phyloP scores from a whole-genome alignment of 2,329 filamentous ascomycete species.

The Didymella lethalis region DNA sequence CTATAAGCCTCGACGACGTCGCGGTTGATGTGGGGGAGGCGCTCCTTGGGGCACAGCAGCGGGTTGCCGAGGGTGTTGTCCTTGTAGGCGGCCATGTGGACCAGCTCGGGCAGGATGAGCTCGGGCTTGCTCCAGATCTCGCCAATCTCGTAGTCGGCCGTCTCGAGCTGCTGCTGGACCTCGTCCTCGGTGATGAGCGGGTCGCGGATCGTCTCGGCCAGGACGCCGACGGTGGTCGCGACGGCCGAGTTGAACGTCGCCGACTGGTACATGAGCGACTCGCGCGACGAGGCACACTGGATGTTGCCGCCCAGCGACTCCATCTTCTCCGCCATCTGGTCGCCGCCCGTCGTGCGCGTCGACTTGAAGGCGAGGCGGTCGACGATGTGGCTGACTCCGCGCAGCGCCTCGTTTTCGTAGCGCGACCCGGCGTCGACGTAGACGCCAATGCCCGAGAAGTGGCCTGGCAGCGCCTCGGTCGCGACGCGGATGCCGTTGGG shows the following conservation, averaged over 20 bases:
- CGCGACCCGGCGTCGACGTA: conserved; percentile 95
- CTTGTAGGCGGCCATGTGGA: conserved; percentile 95
- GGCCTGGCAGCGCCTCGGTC: conserved; percentile 91
- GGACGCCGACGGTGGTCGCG: conserved; percentile 77
- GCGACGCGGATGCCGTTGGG: conserved; percentile 94
- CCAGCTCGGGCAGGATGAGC: conserved; percentile 90
- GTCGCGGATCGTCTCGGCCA: conserved; percentile 93
- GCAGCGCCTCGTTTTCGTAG: conserved; percentile 85
- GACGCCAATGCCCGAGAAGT: conserved; percentile 93
- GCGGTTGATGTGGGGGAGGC: conserved; percentile 76
- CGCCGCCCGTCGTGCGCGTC: conserved; percentile 74
- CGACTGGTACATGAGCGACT: conserved; percentile 98
- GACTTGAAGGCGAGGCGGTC: conserved; percentile 94
- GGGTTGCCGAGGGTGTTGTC: conserved; percentile 97
- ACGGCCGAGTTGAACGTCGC: conserved; percentile 97
- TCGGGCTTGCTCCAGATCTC: conserved; percentile 99
- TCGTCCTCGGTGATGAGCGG: conserved; percentile 86
- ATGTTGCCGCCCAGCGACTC: conserved; percentile 94
- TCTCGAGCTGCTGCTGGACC: conserved; percentile 84
- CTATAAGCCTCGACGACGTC: conserved; percentile 79
- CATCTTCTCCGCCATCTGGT: conserved; percentile 86
- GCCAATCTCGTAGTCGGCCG: conserved; percentile 91
- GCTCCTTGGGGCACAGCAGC: conserved; percentile 85
- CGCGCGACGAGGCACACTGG: conserved; percentile 92
- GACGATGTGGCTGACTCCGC: conserved; percentile 94